Evolutionary conservation across 352 stramenopile genomes (phyloP), one percentile per base, ranked within the genome.

Genomic region (Pythium graminicola): DNA sequence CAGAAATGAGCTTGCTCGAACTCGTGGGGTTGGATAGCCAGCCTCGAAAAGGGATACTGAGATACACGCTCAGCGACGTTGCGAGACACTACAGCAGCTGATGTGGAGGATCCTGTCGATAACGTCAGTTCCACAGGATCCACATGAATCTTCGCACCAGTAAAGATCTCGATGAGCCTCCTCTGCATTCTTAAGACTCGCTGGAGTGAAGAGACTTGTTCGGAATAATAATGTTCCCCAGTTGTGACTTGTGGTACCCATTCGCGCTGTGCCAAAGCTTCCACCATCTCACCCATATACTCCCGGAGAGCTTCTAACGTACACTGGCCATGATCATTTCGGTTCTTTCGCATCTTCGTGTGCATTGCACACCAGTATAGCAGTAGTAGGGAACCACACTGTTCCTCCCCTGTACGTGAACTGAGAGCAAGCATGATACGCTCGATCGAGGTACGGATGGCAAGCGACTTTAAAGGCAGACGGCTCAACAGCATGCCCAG

Each of bases 1-100:
- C 77, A 76, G 28, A 89, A 90, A 54, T 93, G 83, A 13, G 81
- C 75, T 33, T 70, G 48, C 55, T 92, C 76, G 50, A 77, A 92
- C 32, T 62, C 67, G 22, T 64, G 33, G 2, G 68, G 56, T 14
- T 69, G 13, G 1, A 3, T 33, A n/a, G 62, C 43, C 2, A 92
- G 56, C 6, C 56, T 42, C 0, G 72, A 61, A 36, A 77, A 89
- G 6, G 81, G 76, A 27, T 86, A 77, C 22, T 64, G 57, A 9
- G 67, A 67, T 16, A 81, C 62, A 5, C 73, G 43, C 35, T 90
- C 79, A 10, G 81, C 79, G n/a, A 89, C 76, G n/a, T 72, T 50
- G 23, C 75, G 73, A 17, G 81, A 89, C 19, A 73, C 7, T 2
- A 16, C 51, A 23, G 73, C 67, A 14, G 61, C 71, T 39, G 70